Base-by-base conservation (phyloP, 768 basidiomycete genomes). In the Boletus sp. region DNA sequence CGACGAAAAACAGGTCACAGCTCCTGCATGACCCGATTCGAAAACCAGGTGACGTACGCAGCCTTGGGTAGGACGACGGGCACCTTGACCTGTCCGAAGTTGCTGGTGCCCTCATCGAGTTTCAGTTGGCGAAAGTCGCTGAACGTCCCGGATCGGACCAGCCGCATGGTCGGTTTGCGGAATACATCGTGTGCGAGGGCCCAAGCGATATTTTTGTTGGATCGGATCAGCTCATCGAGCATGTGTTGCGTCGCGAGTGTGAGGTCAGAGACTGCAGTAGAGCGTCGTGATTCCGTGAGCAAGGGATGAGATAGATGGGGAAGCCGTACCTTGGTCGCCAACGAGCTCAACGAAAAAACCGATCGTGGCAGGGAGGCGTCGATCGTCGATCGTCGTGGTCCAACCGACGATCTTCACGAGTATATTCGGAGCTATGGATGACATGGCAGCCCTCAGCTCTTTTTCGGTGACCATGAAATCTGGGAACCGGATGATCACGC, bases 111-210 rank as follows among this genome's bases (percentile, higher is more conserved):
- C 34, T 51, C 47, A 27, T 68, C 63, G 10, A 50, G 45, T 25
- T 47, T 67, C 34, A 56, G 30, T n/a, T 54, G 60, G n/a, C 58
- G 53, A 37, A 58, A 69, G 1, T 53, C 65, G 7, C 53, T 50
- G 41, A 68, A 68, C 7, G 68, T 64, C 15, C 62, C 64, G 1
- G 47, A 9, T 32, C 48, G 41, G 19, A 67, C 57, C 8, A 69
- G 49, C 27, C 68, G 54, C 32, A 68, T 44, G n/a, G 63, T 64
- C 29, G 63, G 65, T 30, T 50, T 51, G 34, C 57, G 40, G 10
- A 63, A n/a, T 2, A 5, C 4, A 0, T 43, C 53, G n/a, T 23
- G 29, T 17, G 44, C 7, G 21, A 45, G 17, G 14, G 29, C 32
- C 23, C 37, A 50, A 4, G 1, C 4, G 19, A 59, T 5, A 23